Evolutionary conservation across 768 basidiomycete species (phyloP).

Genomic region (Leucogyrophana mollusca): DNA sequence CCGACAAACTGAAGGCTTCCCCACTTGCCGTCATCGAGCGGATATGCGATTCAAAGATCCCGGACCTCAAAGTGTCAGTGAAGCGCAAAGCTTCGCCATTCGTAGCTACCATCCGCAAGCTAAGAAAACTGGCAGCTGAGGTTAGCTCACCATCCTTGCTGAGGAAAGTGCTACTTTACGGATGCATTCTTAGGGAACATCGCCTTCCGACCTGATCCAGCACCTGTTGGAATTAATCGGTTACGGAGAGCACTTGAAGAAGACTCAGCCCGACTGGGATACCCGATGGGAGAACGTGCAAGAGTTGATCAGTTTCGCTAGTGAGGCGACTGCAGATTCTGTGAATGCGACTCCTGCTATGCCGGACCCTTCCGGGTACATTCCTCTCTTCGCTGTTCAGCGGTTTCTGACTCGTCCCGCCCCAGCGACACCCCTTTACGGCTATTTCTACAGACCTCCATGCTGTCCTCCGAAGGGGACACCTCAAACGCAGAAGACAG

Average conservation of each 20-base stretch:
- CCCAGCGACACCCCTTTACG: conserved; percentile 59
- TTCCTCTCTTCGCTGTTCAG: neutral
- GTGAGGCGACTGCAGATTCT: conserved; percentile 45
- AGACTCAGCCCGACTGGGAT: conserved; percentile 72
- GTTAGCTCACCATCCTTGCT: conserved; percentile 32
- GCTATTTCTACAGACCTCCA: conserved; percentile 74
- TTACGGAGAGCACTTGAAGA: conserved; percentile 69
- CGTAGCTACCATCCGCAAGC: conserved; percentile 49
- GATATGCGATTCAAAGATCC: conserved; percentile 58
- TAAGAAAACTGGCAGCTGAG: conserved; percentile 53
- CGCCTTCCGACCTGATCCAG: conserved; percentile 64
- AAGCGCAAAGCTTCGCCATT: conserved; percentile 64
- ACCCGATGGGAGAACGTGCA: conserved; percentile 84
- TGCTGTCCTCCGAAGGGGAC: conserved; percentile 80
- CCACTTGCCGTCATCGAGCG: conserved; percentile 60
- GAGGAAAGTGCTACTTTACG: neutral
- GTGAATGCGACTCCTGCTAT: neutral
- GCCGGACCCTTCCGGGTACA: neutral
- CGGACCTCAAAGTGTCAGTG: conserved; percentile 65
- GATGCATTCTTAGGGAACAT: conserved; percentile 42
- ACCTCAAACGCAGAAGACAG: conserved; percentile 51
- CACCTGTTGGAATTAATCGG: conserved; percentile 53
- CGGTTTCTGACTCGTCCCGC: neutral
- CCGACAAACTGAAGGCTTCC: conserved; percentile 49
- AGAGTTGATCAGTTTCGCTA: conserved; percentile 80